A percentile compares a stretch with the other conserved stretches of the same genome.
Evolutionary conservation across 2,329 filamentous ascomycete species (phyloP).

Genomic region (Colletotrichum agaves): DNA sequence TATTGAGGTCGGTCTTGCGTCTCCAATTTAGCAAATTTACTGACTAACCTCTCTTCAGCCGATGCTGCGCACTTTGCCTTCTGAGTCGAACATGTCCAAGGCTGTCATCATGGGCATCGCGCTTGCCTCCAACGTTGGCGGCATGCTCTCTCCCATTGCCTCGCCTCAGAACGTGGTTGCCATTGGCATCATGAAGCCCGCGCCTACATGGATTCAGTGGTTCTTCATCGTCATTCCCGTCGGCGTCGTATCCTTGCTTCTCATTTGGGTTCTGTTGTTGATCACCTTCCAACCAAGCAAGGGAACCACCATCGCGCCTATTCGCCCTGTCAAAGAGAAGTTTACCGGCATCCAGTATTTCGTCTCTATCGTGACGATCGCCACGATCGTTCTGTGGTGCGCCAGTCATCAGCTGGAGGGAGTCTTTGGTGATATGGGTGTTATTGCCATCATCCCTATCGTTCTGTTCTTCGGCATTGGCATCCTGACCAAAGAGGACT

Average conservation of each 20-base stretch:
- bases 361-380: slow-evolving; percentile 83
- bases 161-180: slow-evolving; percentile 98
- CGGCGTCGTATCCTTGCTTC: slow-evolving; percentile 84
- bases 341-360: slow-evolving; percentile 95
- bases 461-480: slow-evolving; percentile 97
- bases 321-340: slow-evolving; percentile 86
- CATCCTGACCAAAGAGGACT: slow-evolving; percentile 97
- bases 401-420: slow-evolving; percentile 87
- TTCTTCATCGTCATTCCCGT: slow-evolving; percentile 97
- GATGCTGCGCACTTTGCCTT: slow-evolving; percentile 90
- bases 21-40: neutral
- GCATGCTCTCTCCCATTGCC: slow-evolving; percentile 95
- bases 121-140: slow-evolving; percentile 93
- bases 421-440: slow-evolving; percentile 96
- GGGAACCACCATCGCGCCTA: slow-evolving; percentile 90
- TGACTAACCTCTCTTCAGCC: slow-evolving; percentile 64
- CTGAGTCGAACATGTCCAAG: slow-evolving; percentile 93
- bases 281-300: slow-evolving; percentile 85
- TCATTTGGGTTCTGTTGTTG: slow-evolving; percentile 91
- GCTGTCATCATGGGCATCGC: slow-evolving; percentile 96
- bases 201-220: slow-evolving; percentile 94
- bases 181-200: slow-evolving; percentile 92
- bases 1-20: slow-evolving; percentile 74
- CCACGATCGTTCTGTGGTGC: slow-evolving; percentile 93
- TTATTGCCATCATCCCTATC: slow-evolving; percentile 95